Percentiles rank a stretch among this genome's conserved stretches.
These are phyloP conservation scores for Syzygium grande DNA, from an alignment of 345 rosid genomes.

Conservation along the genomic window DNA sequence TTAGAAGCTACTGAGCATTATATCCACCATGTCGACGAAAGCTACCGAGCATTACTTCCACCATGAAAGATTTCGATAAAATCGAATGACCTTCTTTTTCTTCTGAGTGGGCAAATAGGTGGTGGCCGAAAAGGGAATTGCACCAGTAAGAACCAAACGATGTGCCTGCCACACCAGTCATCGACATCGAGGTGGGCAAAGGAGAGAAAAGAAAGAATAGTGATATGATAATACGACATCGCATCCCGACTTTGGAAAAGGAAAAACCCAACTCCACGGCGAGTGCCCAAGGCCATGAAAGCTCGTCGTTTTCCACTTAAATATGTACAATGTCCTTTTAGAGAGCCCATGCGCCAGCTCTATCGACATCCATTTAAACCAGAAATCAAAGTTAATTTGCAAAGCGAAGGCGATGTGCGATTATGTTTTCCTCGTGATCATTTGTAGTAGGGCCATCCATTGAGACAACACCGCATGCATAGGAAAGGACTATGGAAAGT, in stretches of 20 bases:
- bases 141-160: background rate
- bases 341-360: background rate
- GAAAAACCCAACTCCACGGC: background rate
- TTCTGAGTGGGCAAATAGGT: background rate
- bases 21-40: background rate
- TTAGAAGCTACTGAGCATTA: background rate
- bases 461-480: background rate
- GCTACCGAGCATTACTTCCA: background rate
- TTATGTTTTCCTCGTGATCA: background rate
- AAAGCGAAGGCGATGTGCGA: background rate
- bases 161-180: background rate
- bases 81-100: background rate
- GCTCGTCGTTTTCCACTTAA: background rate
- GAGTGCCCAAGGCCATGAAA: background rate
- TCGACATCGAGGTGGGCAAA: background rate
- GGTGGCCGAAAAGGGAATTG: background rate
- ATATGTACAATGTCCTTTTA: background rate
- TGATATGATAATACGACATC: background rate
- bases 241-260: background rate
- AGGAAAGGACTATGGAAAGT: background rate
- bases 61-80: background rate
- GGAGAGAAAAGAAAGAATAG: background rate
- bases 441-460: background rate
- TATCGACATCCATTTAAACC: background rate
- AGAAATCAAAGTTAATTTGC: background rate